phyloP scores from a whole-genome alignment of 768 basidiomycete species.

The Pulveroboletus sp. region DNA sequence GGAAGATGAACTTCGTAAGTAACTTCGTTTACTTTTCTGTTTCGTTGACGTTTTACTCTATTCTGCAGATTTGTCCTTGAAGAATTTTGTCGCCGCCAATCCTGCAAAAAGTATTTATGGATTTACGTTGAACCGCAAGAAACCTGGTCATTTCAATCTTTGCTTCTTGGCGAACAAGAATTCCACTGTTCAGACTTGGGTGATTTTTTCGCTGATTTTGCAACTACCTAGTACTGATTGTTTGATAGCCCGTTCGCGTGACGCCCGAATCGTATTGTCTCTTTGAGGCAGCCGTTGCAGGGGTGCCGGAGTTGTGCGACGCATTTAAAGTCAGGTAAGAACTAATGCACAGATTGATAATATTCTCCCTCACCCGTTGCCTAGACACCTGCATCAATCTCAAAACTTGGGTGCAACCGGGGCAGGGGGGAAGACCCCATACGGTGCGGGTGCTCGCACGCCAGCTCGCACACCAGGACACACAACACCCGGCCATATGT shows the following conservation, averaged over 20 bases:
- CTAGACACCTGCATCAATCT: constrained; percentile 76
- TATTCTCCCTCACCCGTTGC: constrained; percentile 8
- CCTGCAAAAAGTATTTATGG: constrained; percentile 95
- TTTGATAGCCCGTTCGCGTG: constrained; percentile 72
- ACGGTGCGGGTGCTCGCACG: constrained; percentile 67
- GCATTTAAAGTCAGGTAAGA: constrained; percentile 88
- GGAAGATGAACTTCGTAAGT: constrained; percentile 88
- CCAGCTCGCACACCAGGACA: constrained; percentile 72
- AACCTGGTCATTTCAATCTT: constrained; percentile 90
- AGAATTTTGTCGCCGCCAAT: constrained; percentile 88
- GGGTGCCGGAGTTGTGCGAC: constrained; percentile 91
- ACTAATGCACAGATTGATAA: not conserved
- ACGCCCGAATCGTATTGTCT: constrained; percentile 86
- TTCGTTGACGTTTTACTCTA: not conserved
- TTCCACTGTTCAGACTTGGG: constrained; percentile 88
- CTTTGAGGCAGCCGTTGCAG: constrained; percentile 85
- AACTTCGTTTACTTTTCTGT: not conserved
- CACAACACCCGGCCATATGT: constrained; percentile 77
- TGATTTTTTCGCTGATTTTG: constrained; percentile 27
- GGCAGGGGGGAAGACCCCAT: constrained; percentile 76
- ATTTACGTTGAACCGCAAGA: constrained; percentile 84
- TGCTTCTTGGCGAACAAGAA: constrained; percentile 93
- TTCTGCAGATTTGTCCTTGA: constrained; percentile 71
- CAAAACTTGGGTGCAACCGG: constrained; percentile 50
- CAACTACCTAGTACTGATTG: not conserved